phyloP scores from a whole-genome alignment of 116 monocot genomes.

The Trichopus zeylanicus region DNA sequence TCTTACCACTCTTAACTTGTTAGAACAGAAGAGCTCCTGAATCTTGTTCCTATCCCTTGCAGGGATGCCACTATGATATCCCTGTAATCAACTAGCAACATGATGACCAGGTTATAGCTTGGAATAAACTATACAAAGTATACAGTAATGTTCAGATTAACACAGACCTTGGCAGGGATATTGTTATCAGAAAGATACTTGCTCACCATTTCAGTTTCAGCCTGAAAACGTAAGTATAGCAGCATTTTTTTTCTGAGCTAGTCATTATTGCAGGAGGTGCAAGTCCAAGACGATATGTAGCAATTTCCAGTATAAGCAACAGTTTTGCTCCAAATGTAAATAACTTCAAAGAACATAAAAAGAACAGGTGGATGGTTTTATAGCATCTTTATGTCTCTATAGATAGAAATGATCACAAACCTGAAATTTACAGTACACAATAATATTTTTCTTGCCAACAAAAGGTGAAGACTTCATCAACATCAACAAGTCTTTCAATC shows the following conservation, averaged over 20 bases:
- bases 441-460: slow-evolving; percentile 57
- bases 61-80: slow-evolving; percentile 77
- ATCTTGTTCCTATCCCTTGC: slow-evolving; percentile 51
- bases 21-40: slow-evolving; percentile 76
- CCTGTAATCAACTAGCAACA: slow-evolving; percentile 20
- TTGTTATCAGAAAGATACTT: slow-evolving; percentile 81
- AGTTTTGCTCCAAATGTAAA: neutral
- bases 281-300: too few relatives aligned
- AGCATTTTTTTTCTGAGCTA: too few relatives aligned
- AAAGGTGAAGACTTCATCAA: slow-evolving; percentile 69
- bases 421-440: slow-evolving; percentile 98
- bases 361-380: neutral
- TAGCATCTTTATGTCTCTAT: neutral
- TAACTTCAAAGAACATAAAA: neutral
- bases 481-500: slow-evolving; percentile 68
- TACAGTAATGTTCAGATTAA: neutral
- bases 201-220: slow-evolving; percentile 71
- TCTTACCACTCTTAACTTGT: slow-evolving; percentile 88
- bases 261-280: too few relatives aligned
- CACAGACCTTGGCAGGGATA: slow-evolving; percentile 74
- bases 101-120: neutral
- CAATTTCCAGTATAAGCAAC: too few relatives aligned
- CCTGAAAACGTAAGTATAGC: slow-evolving; percentile 30
- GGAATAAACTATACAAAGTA: neutral
- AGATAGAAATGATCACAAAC: slow-evolving; percentile 18